phyloP scores from a whole-genome alignment of 306 rosid species.

The Fragaria vesca region DNA sequence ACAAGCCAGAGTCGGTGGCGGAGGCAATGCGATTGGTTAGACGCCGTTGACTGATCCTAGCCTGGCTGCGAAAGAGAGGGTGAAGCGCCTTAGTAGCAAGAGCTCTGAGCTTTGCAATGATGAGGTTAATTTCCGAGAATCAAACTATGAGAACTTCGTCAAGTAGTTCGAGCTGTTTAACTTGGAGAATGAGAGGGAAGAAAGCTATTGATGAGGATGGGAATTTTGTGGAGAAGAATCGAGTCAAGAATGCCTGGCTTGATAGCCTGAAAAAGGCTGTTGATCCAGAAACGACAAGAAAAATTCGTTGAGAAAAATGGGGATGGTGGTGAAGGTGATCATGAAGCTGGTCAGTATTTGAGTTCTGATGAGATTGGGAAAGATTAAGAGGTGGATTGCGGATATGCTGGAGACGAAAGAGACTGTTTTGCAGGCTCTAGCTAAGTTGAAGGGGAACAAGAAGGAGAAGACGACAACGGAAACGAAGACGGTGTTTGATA shows the following conservation, averaged over 20 bases:
- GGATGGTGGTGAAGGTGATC: not conserved
- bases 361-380: slow-evolving; percentile 32
- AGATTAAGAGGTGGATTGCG: slow-evolving; percentile 82
- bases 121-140: slow-evolving; percentile 62
- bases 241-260: slow-evolving; percentile 39
- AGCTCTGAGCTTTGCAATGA: slow-evolving; percentile 26
- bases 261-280: not conserved
- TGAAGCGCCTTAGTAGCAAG: not conserved
- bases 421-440: slow-evolving; percentile 85
- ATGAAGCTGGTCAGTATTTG: not conserved
- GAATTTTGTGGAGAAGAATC: slow-evolving; percentile 77
- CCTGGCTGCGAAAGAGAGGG: not conserved
- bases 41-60: not conserved
- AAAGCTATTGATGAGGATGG: slow-evolving; percentile 84
- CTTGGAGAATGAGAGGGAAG: slow-evolving; percentile 82
- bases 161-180: slow-evolving; percentile 88
- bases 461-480: slow-evolving; percentile 83
- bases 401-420: slow-evolving; percentile 73
- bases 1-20: not conserved
- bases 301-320: not conserved
- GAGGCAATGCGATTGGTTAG: slow-evolving; percentile 27
- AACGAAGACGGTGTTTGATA: slow-evolving; percentile 70
- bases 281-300: not conserved
- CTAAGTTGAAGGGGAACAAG: slow-evolving; percentile 89
- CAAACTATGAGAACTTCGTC: slow-evolving; percentile 38